Conservation (phyloP, 1,284 basidiomycete species). For the Xanthoconium separans region DNA sequence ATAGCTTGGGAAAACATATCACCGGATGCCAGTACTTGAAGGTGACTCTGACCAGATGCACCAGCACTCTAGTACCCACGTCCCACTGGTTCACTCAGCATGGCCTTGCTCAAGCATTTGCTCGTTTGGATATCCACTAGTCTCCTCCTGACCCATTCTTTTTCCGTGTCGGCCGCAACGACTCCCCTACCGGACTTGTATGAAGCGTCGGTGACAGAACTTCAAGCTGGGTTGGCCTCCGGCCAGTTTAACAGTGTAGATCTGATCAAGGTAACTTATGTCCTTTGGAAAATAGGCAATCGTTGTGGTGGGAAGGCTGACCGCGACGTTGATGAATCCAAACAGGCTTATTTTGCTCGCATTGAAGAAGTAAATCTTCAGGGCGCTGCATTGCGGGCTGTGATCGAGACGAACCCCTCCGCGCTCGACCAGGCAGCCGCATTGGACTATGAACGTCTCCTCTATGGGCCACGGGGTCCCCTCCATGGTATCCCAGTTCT, state of each 20-base stretch:
- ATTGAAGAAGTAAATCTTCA: slow-evolving; percentile 42
- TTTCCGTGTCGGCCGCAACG: background rate
- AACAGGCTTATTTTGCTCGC: slow-evolving; percentile 60
- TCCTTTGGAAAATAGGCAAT: background rate
- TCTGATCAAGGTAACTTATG: background rate
- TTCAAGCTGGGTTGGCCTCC: background rate
- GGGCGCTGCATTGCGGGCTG: slow-evolving; percentile 58
- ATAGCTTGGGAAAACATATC: background rate
- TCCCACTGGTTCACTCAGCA: background rate
- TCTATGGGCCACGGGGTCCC: slow-evolving; percentile 46
- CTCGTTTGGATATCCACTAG: background rate
- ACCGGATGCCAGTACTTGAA: background rate
- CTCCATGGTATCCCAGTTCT: slow-evolving; percentile 72
- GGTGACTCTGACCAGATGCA: background rate
- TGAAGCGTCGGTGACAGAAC: background rate
- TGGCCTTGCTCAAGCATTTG: background rate
- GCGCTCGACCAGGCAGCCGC: slow-evolving; percentile 54
- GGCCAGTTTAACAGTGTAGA: background rate
- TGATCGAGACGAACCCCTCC: slow-evolving; percentile 62
- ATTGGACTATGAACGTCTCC: slow-evolving; percentile 54
- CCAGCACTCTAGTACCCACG: background rate
- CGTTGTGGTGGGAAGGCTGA: background rate
- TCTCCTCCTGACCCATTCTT: background rate
- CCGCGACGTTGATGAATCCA: background rate
- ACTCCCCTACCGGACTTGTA: background rate